Evolutionary conservation across 129 eudicot genomes (phyloP), one percentile per base, ranked within the genome.

Genomic region (Flaveria sonorensis): DNA sequence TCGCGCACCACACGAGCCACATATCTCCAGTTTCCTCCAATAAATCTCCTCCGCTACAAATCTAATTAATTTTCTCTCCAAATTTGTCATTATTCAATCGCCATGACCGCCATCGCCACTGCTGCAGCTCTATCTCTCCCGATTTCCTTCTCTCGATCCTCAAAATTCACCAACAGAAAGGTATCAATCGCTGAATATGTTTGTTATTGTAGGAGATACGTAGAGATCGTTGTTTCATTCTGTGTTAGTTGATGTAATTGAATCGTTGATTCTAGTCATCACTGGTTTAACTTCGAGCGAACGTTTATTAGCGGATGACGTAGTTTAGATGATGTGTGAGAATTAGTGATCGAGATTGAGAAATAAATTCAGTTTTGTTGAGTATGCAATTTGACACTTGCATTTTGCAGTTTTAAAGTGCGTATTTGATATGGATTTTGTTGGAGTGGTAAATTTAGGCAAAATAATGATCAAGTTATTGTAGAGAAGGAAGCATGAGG

Each of bases 91-190:
- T 75, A n/a, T 26, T 39, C 52, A 56, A 19, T 81, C 68, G 87
- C 86, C 84, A 94, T 94, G 98, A 83, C 88, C 82, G 93, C 97
- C 85, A 80, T 89, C 75, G 96, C 97, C 68, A 80, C 99, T 56
- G 89, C 98, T 77, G 87, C 97, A 21, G 93, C 93, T 81, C 89
- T 95, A 6, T 86, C 94, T 56, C 89, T 95, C 26, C 99, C 99
- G 0, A 73, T 83, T 76, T 83, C 90, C 18, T 60, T 83, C 13
- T 86, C 76, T 21, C 81, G 87, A 47, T 85, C 88, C 14, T 84
- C 92, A 53, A 91, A 82, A 80, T 86, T 85, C 47, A 46, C 15
- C 81, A 73, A 73, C 81, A 88, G 64, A 88, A 95, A 82, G 97
- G 99, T 90, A 86, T 6, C 10, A 4, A 61, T 23, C 40, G 1